Percentiles rank a stretch among this genome's conserved stretches.
phyloP scores from a whole-genome alignment of 2,329 filamentous ascomycete species.

The Escovopsis sp. region DNA sequence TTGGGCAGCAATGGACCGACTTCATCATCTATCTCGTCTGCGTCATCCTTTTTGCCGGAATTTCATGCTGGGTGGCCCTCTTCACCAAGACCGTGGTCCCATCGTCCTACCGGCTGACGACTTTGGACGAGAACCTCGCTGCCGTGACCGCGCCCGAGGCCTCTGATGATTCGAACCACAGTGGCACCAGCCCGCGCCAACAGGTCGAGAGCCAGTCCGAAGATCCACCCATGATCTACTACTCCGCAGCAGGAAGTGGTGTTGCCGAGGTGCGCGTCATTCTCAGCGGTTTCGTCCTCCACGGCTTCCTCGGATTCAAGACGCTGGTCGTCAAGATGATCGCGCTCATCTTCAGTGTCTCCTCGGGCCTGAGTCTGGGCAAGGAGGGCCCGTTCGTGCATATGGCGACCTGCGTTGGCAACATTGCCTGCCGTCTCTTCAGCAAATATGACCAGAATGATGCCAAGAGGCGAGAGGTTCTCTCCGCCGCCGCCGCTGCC shows the following conservation, averaged over 20 bases:
- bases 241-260: slow-evolving; percentile 87
- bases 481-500: slow-evolving; percentile 84
- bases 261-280: slow-evolving; percentile 97
- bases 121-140: slow-evolving; percentile 81
- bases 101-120: slow-evolving; percentile 72
- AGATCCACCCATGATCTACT: slow-evolving; percentile 70
- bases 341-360: slow-evolving; percentile 73
- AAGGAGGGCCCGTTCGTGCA: slow-evolving; percentile 97
- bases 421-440: slow-evolving; percentile 89
- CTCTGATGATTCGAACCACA: slow-evolving; percentile 26
- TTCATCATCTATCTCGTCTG: slow-evolving; percentile 60
- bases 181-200: slow-evolving; percentile 27
- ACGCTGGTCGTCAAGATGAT: slow-evolving; percentile 76
- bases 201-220: slow-evolving; percentile 21
- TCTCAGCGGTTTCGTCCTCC: slow-evolving; percentile 90
- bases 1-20: slow-evolving; percentile 49
- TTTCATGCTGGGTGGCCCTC: slow-evolving; percentile 67
- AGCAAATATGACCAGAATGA: slow-evolving; percentile 89
- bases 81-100: slow-evolving; percentile 90
- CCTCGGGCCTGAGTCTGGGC: slow-evolving; percentile 81
- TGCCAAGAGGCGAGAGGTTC: slow-evolving; percentile 78
- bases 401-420: slow-evolving; percentile 87
- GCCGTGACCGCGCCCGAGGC: slow-evolving; percentile 36
- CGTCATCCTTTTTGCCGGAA: slow-evolving; percentile 52
- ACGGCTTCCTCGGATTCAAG: slow-evolving; percentile 82